Evolutionary conservation across 148 eudicot species (phyloP).

Genomic region (Heliosperma pusillum): DNA sequence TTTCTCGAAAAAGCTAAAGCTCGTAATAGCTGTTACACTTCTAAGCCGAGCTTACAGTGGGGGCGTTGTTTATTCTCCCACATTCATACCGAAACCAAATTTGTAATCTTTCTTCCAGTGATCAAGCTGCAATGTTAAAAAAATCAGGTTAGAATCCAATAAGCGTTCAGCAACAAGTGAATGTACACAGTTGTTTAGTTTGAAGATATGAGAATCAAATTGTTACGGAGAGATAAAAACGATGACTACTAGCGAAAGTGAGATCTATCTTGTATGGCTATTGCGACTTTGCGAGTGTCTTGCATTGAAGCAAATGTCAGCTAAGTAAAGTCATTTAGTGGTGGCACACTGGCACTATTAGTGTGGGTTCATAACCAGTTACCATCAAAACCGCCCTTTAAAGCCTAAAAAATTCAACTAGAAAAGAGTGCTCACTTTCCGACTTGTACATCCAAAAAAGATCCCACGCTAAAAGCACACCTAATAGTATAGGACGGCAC

Average conservation of each 20-base stretch:
- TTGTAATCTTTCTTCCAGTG: conserved; percentile 70
- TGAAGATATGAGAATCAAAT: not conserved
- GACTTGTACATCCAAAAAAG: not conserved
- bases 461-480: not conserved
- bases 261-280: not conserved
- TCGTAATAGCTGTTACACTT: conserved; percentile 10
- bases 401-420: not conserved
- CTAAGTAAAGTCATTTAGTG: no score
- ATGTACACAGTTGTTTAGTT: no score
- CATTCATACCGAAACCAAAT: conserved; percentile 64
- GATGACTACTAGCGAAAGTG: not conserved
- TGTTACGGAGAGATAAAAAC: not conserved
- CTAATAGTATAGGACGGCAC: not conserved
- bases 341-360: no score
- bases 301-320: not conserved
- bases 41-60: not conserved
- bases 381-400: not conserved
- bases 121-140: conserved; percentile 49
- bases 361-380: no score
- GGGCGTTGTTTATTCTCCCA: conserved; percentile 46
- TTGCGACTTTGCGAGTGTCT: not conserved
- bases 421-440: not conserved
- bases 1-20: conserved; percentile 19
- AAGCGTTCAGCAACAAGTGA: not conserved
- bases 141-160: not conserved